Conservation (phyloP, 352 stramenopile species). For the Phytophthora cactorum region DNA sequence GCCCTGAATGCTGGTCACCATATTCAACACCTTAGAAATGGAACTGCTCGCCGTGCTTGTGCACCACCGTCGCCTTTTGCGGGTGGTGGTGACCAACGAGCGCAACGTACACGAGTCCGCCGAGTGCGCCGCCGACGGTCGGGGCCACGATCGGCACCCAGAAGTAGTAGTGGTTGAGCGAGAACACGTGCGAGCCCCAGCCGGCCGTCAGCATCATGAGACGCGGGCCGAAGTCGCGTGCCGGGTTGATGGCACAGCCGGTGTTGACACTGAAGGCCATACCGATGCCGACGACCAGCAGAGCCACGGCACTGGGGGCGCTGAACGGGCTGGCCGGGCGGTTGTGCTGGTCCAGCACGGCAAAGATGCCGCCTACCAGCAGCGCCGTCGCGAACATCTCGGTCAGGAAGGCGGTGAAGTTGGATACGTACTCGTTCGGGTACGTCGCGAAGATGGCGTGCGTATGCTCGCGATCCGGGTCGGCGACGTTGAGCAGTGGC, state of each 20-base stretch:
- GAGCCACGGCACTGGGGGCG: constrained; percentile 42
- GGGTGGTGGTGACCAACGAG: constrained; percentile 62
- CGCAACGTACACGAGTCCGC: constrained; percentile 46
- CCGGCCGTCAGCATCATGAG: constrained; percentile 48
- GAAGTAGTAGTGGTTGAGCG: constrained; percentile 56
- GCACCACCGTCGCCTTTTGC: constrained; percentile 26
- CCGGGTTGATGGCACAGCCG: constrained; percentile 63
- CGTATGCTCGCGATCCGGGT: constrained; percentile 45
- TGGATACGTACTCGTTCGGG: constrained; percentile 49
- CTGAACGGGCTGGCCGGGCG: constrained; percentile 40
- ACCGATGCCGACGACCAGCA: constrained; percentile 62
- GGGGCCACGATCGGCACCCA: constrained; percentile 60
- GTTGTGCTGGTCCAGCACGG: constrained; percentile 59
- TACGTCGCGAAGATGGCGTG: constrained; percentile 61
- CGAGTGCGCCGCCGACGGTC: constrained; percentile 44
- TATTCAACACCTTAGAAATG: constrained; percentile 32
- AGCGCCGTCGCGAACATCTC: constrained; percentile 59
- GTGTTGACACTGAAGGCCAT: constrained; percentile 69
- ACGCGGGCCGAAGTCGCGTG: constrained; percentile 61
- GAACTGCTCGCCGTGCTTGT: constrained; percentile 35
- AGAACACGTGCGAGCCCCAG: constrained; percentile 57
- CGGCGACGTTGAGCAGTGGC: constrained; percentile 50
- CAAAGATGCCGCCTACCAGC: constrained; percentile 55
- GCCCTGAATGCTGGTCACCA: not conserved
- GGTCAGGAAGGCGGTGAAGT: constrained; percentile 47